Conservation (phyloP, 441 rosid species). For the Kokia cookei region DNA sequence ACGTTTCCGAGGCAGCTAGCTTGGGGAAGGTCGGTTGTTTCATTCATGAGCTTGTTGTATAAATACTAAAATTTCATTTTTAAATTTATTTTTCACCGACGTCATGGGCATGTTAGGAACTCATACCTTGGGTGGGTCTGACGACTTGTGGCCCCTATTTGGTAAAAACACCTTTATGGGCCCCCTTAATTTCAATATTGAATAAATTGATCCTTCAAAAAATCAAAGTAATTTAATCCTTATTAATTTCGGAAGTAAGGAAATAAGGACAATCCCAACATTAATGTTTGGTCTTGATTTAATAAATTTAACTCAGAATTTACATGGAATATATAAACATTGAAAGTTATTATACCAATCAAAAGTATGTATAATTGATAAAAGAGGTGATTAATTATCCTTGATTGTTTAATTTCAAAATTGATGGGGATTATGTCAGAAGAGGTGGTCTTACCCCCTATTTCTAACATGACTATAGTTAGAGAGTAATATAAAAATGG, state of each 20-base stretch:
- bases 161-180: background rate
- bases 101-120: background rate
- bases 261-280: background rate
- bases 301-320: background rate
- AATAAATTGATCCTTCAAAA: background rate
- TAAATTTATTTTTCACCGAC: background rate
- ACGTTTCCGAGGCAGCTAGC: background rate
- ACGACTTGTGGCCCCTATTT: background rate
- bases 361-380: background rate
- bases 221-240: too few species aligned
- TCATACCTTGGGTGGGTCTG: background rate
- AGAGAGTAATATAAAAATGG: background rate
- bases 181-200: background rate
- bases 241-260: background rate
- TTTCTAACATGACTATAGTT: background rate
- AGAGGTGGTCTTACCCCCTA: background rate
- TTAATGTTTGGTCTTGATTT: background rate
- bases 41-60: background rate
- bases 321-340: background rate
- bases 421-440: background rate
- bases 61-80: background rate
- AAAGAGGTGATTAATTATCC: background rate
- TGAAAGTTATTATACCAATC: background rate
- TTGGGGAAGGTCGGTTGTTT: conserved; percentile 1
- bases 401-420: background rate